Base-by-base conservation (phyloP, 192 early-diverging fungal genomes). In the Linnemannia schmuckeri region DNA sequence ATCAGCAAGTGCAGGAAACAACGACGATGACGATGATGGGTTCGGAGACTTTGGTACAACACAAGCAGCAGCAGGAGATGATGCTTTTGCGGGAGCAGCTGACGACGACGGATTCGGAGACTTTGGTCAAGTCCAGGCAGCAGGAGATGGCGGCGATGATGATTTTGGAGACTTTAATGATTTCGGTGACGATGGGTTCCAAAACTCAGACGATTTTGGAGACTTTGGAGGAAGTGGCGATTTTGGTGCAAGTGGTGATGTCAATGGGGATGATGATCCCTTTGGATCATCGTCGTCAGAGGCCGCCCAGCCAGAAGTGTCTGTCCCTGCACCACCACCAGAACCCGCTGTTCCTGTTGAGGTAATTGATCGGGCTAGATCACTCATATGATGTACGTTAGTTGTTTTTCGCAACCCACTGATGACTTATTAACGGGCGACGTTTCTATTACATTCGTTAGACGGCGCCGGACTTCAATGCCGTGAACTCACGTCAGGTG, bases 141-240 rank as follows among this genome's bases (percentile, higher is more conserved):
- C 72, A 13, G 82, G 82, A 12, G 70, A 20, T 0, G 83, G 41
- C 6, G 57, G 66, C 22, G 72, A 79, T 47, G 84, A 81, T 38
- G 85, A 81, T 49, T 81, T 81, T 69, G 85, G 85, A 8, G 85
- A 87, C 72, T 87, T 87, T 81, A 81, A 81, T 68, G 85, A 87
- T 24, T 87, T 87, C 74, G 85, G 61, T 17, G 85, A 66, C 20
- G 79, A 81, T 44, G 83, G 70, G 7, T 85, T 80, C 46, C 75
- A 77, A 24, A 74, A 80, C 42, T 79, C 75, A 22, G 79, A 63
- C 2, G 84, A 80, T 30, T 86, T 86, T 86, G 84, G 75, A n/a
- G 79, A 68, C 38, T 81, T 81, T 74, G 84, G 42, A 47, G 75
- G 46, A 42, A 52, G 49, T 52, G 69, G 46, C 0, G 47, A 70